Evolutionary conservation across 176 grass and related monocot species (phyloP), one percentile per base, ranked within the genome.

Genomic region (Eleusine coracana): DNA sequence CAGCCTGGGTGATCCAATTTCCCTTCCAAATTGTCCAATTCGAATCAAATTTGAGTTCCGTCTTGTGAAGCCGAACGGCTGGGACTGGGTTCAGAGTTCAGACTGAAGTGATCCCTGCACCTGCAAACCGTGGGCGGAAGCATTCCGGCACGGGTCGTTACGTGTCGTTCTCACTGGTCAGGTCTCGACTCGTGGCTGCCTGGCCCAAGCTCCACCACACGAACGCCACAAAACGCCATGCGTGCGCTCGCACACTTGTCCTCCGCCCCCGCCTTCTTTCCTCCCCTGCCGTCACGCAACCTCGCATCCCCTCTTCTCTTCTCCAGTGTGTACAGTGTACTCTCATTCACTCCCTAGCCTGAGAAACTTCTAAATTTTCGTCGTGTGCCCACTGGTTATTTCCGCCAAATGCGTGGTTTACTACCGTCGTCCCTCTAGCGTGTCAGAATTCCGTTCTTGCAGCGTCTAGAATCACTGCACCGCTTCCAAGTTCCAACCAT

Each of bases 261-360:
- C 46, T 25, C 76, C 42, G 5, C n/a, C 81, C 11, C 58, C 10
- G 25, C 60, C 31, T 7, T 48, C 67, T 21, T 13, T 45, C 13
- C 16, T 34, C 41, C 66, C 4, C 66, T 89, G 78, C 83, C 88
- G 88, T 90, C 73, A 90, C 88, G 88, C 83, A 86, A 82, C 66
- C 59, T 40, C 82, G 25, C 20, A n/a, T 15, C 23, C 16, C 21
- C 11, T 5, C 3, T 13, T 36, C 0, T 13, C 27, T 5, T 36
- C 0, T 13, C 27, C 5, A n/a, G 45, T 45, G 44, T 66, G 60
- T 59, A 31, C 31, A 41, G 7, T 66, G 15, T 49, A 31, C 39
- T 38, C 66, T 68, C 48, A 37, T 41, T 34, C 75, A 17, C 78
- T 29, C 5, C 37, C 0, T 34, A 46, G 42, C 55, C 18, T 56